Conservation (phyloP, 2,329 filamentous ascomycete species). For the Monilinia fructigena region DNA sequence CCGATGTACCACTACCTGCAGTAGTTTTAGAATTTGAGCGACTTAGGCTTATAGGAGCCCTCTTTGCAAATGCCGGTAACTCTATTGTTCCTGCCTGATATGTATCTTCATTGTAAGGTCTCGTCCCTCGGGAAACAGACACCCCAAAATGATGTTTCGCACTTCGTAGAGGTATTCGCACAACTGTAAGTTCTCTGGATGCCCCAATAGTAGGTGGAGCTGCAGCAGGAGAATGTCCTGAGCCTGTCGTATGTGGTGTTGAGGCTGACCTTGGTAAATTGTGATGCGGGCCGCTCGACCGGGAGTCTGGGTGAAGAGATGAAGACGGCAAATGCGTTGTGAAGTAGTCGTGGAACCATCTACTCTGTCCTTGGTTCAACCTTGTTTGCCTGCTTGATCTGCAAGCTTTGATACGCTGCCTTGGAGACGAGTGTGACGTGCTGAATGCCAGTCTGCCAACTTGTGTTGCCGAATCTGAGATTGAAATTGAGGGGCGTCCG, state of each 20-base stretch:
- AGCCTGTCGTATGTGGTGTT: constrained; percentile 65
- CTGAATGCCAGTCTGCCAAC: constrained; percentile 20
- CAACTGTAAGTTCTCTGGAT: constrained; percentile 80
- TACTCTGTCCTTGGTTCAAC: constrained; percentile 24
- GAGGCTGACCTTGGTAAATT: constrained; percentile 85
- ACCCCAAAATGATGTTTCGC: constrained; percentile 96
- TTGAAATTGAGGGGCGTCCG: neutral
- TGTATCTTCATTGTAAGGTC: constrained; percentile 89
- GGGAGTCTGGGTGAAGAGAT: constrained; percentile 84
- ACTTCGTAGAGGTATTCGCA: constrained; percentile 87
- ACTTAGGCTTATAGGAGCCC: constrained; percentile 63
- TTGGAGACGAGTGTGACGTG: constrained; percentile 17
- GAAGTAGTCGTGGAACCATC: constrained; percentile 88
- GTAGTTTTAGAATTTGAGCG: constrained; percentile 27
- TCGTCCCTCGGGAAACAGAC: constrained; percentile 72
- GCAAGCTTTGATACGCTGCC: constrained; percentile 18
- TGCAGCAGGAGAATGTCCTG: constrained; percentile 55
- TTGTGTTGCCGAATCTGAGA: constrained; percentile 17
- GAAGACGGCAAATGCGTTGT: constrained; percentile 93
- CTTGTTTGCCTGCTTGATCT: constrained; percentile 18
- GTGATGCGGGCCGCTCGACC: constrained; percentile 67
- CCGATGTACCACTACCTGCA: constrained; percentile 56
- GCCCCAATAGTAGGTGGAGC: constrained; percentile 59
- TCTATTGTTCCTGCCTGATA: constrained; percentile 93
- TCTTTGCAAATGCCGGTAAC: constrained; percentile 86